Percentiles rank a stretch among this genome's conserved stretches.
phyloP scores from a whole-genome alignment of 495 filamentous ascomycete genomes.

The Penicillium longicatenatum region DNA sequence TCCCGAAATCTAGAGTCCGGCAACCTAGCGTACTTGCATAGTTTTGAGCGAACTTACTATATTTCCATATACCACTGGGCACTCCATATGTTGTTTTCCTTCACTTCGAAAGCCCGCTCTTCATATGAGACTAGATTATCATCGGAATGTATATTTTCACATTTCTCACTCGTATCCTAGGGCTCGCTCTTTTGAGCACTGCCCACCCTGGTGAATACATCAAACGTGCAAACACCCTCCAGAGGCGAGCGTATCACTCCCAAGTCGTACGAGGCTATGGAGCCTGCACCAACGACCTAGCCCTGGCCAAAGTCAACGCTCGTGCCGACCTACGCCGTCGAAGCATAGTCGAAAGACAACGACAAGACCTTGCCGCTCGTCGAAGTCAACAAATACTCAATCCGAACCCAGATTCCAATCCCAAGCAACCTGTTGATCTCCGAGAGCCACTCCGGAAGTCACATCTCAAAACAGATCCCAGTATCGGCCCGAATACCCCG shows the following conservation, averaged over 20 bases:
- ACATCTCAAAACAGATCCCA: not conserved
- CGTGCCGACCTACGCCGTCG: not conserved
- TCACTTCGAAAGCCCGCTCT: too few species aligned
- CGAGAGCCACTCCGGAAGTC: not conserved
- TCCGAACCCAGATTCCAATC: not conserved
- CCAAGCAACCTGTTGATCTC: not conserved
- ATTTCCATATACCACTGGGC: too few species aligned
- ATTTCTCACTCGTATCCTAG: not conserved
- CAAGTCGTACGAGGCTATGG: not conserved
- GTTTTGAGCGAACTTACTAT: too few species aligned
- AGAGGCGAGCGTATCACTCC: not conserved
- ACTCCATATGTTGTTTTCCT: not conserved
- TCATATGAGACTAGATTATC: too few species aligned
- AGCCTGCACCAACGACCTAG: not conserved
- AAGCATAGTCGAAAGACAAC: not conserved
- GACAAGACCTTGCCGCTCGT: not conserved
- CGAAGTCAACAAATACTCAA: not conserved
- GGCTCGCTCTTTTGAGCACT: not conserved
- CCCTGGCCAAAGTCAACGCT: not conserved
- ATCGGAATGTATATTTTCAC: not conserved
- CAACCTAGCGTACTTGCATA: too few species aligned
- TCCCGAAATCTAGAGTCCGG: too few species aligned
- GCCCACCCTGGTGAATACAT: not conserved
- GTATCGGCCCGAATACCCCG: slow-evolving; percentile 13
- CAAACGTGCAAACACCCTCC: not conserved